Evolutionary conservation across 306 rosid species (phyloP).

Genomic region (Betula pendula): DNA sequence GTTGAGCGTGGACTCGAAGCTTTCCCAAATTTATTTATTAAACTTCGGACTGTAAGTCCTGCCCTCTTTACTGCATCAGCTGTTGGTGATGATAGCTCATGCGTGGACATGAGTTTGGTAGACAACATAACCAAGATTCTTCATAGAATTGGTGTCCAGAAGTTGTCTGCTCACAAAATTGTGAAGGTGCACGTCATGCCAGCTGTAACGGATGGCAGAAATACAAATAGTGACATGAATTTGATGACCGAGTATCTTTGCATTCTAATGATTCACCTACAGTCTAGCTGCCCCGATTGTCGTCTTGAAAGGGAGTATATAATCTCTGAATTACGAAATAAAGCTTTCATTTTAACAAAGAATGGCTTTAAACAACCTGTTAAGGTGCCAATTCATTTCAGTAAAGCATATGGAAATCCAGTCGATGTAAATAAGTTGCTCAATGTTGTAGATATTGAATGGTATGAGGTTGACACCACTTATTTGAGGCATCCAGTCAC

Average conservation of each 20-base stretch:
- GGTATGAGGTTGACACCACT: slow-evolving; percentile 74
- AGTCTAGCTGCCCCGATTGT: slow-evolving; percentile 74
- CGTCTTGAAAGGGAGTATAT: slow-evolving; percentile 53
- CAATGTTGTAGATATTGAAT: slow-evolving; percentile 53
- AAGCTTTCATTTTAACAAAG: slow-evolving; percentile 66
- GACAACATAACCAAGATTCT: slow-evolving; percentile 64
- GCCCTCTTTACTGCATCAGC: slow-evolving; percentile 57
- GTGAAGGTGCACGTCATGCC: slow-evolving; percentile 80
- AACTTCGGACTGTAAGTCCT: slow-evolving; percentile 69
- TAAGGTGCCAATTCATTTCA: slow-evolving; percentile 74
- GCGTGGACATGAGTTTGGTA: slow-evolving; percentile 33
- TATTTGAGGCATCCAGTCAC: slow-evolving; percentile 74
- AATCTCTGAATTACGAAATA: slow-evolving; percentile 58
- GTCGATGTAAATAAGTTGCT: slow-evolving; percentile 58
- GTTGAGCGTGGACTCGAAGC: slow-evolving; percentile 56
- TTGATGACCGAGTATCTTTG: slow-evolving; percentile 83
- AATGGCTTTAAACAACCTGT: slow-evolving; percentile 69
- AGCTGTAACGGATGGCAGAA: slow-evolving; percentile 47
- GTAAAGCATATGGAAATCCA: slow-evolving; percentile 73
- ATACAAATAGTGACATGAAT: slow-evolving; percentile 37
- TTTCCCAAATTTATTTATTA: slow-evolving; percentile 69
- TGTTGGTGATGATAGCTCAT: slow-evolving; percentile 34
- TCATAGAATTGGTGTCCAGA: slow-evolving; percentile 72
- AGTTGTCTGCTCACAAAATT: slow-evolving; percentile 84
- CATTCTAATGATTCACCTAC: slow-evolving; percentile 77